Base-by-base conservation (phyloP, 345 rosid species). In the Boechera stricta region DNA sequence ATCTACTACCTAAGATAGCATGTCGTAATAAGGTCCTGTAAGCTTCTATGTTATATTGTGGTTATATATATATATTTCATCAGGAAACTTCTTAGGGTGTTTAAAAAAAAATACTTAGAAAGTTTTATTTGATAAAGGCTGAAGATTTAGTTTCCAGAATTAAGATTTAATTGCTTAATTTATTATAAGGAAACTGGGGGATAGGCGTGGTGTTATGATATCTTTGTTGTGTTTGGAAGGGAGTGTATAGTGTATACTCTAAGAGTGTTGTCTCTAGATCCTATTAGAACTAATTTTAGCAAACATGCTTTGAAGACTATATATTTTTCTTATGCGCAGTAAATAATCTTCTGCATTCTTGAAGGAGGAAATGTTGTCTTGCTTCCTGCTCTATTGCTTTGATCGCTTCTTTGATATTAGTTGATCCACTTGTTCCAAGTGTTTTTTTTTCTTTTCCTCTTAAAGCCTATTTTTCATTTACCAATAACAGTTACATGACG, bases 1-100 rank as follows among this genome's bases (percentile, higher is more conserved):
- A 7, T 57, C 28, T 78, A 39, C 42, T 39, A 39, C 58, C 44
- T 52, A 32, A 52, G 64, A 72, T 67, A 67, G 64, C 41, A 49
- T 66, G 52, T 58, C 35, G 7, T 72, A 13, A 6, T 55, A 54
- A 11, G 41, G 65, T 31, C 26, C 16, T 71, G 36, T 44, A 26
- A 54, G 54, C 58, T 33, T 60, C 35, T 60, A 18, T 69, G 42
- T 55, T 56, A 11, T 61, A 52, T 61, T 61, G 18, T 72, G 11
- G 24, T 21, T 21, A 21, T 21, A 21, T n/a, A 33, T 9, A 11
- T 58, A 44, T 42, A 28, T 45, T 71, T 58, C 57, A 58, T 58
- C 33, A 10, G 47, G 57, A 24, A 41, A 38, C 32, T 62, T 65
- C n/a, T 47, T 65, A 16, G n/a, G 15, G n/a, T 29, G 41, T 36